A percentile compares a stretch with the other conserved stretches of the same genome.
Evolutionary conservation across 2,329 filamentous ascomycete genomes (phyloP).

Genomic region (Coniochaeta sp.): DNA sequence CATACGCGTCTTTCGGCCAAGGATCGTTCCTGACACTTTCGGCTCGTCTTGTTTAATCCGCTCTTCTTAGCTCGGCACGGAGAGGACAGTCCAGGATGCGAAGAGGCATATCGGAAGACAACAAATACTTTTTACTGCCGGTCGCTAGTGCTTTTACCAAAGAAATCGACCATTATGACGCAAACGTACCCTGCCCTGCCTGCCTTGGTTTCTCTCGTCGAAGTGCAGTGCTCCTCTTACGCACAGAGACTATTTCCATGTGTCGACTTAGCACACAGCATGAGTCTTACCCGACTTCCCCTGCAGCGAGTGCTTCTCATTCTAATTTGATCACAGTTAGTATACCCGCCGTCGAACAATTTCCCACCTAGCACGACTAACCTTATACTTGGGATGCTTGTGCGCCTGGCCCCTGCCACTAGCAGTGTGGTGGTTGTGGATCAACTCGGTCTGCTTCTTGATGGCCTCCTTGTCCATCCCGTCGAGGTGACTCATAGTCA

Average conservation of each 20-base stretch:
- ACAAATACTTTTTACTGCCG: neutral
- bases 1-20: too few species aligned
- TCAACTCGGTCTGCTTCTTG: conserved; percentile 59
- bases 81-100: too few species aligned
- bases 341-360: conserved; percentile 1
- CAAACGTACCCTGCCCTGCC: too few species aligned
- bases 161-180: too few species aligned
- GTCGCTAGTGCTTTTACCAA: neutral
- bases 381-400: conserved; percentile 41
- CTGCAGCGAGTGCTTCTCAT: conserved; percentile 80
- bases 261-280: conserved; percentile 56
- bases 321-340: conserved; percentile 28
- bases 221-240: neutral
- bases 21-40: neutral
- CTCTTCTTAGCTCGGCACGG: neutral
- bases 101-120: neutral
- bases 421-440: conserved; percentile 47
- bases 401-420: conserved; percentile 42
- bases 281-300: conserved; percentile 90
- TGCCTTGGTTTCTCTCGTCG: neutral
- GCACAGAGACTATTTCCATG: neutral
- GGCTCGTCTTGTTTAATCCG: neutral
- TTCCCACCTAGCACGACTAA: conserved; percentile 19
- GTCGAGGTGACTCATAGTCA: conserved; percentile 63
- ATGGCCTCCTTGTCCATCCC: conserved; percentile 67